phyloP scores from a whole-genome alignment of 2,329 filamentous ascomycete species.

The Colletotrichum lini region DNA sequence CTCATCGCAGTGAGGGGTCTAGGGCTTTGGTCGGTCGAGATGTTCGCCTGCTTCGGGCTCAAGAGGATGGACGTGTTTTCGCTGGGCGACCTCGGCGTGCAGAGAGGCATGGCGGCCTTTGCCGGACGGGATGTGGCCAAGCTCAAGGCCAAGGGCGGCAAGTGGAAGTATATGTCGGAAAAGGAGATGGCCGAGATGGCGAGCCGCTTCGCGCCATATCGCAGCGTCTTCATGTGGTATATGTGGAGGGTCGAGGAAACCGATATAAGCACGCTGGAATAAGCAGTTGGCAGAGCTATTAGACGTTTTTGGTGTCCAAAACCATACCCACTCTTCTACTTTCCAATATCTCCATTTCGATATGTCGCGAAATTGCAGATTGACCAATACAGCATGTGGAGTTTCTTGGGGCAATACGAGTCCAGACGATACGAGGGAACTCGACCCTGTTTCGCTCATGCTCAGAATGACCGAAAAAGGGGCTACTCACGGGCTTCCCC shows the following conservation, averaged over 20 bases:
- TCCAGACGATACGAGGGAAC: neutral
- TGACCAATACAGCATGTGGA: constrained; percentile 4
- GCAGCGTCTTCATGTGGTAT: constrained; percentile 97
- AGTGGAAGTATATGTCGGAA: constrained; percentile 99
- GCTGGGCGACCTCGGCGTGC: constrained; percentile 92
- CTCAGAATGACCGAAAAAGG: neutral
- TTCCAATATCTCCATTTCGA: neutral
- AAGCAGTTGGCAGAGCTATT: constrained; percentile 41
- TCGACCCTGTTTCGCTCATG: neutral
- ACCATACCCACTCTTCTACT: neutral
- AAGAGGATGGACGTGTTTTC: constrained; percentile 96
- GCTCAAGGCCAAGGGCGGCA: constrained; percentile 81
- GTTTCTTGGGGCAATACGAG: constrained; percentile 2
- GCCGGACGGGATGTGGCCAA: constrained; percentile 86
- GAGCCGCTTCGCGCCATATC: constrained; percentile 86
- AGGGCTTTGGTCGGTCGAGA: constrained; percentile 93
- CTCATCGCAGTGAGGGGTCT: constrained; percentile 89
- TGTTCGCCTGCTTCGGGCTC: constrained; percentile 97
- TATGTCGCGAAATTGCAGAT: constrained; percentile 1
- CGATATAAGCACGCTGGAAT: constrained; percentile 75
- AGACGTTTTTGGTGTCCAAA: neutral
- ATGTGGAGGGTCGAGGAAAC: constrained; percentile 93
- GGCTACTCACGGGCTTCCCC: neutral
- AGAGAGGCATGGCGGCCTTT: constrained; percentile 93
- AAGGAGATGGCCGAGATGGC: constrained; percentile 90